Base-by-base conservation (phyloP, 305 asterid genomes). In the Petunia hybrid region DNA sequence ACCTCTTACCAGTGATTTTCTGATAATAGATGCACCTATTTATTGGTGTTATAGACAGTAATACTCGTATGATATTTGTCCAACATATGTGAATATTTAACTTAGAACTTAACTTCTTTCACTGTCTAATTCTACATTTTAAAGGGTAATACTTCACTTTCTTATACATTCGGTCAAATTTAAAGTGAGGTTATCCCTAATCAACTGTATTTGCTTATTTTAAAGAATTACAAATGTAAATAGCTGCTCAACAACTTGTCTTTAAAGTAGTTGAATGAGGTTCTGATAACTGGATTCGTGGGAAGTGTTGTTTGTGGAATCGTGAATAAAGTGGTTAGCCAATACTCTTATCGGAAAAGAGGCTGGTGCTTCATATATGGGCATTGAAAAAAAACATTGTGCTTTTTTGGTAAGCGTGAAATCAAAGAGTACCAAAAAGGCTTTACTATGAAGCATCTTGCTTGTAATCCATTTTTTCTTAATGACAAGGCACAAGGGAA, bases 11-110 rank as follows among this genome's bases (percentile, higher is more conserved):
- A 45, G 5, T 70, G 9, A 70, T 70, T 70, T 70, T 71, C 61
- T 48, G 2, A 48, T 71, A 71, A 71, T 46, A 35, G 45, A 71
- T 71, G 78, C 16, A 71, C 62, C 62, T 71, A 48, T 71, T 48
- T 41, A 2, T 0, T 5, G 7, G 48, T 67, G 48, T 14, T 14
- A 67, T 41, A 41, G 35, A 41, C 22, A 22, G 31, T 22, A 41
- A 41, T 14, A 67, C 8, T 8, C 73, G 9, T 41, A 39, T 66
- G 66, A 61, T 61, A 61, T 61, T 22, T 61, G 66, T 65, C 10
- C 71, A 65, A 65, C 46, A 5, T 22, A 7, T 67, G 48, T 14
- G 53, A 62, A 8, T 62, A 22, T 22, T 60, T 65, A 67, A 41
- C 74, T 6, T n/a, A 7, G 53, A 67, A 67, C 74, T 6, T 67